Evolutionary conservation across 345 rosid genomes (phyloP).

Genomic region (Aethionema arabicum): DNA sequence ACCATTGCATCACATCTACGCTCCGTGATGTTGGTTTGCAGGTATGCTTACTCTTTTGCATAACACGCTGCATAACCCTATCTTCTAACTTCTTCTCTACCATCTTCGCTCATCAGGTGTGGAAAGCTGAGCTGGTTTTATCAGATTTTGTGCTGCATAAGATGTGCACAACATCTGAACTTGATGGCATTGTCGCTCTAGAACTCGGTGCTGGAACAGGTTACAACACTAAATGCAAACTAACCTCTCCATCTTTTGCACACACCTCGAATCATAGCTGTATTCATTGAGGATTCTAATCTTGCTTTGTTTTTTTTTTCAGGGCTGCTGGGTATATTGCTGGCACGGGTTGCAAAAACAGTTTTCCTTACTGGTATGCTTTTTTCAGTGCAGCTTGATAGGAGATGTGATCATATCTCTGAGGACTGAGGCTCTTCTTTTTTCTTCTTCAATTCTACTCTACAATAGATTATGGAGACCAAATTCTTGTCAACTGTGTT

Average conservation of each 20-base stretch:
- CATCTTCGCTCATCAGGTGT: slow-evolving; percentile 52
- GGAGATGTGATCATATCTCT: neutral
- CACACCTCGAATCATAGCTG: too few relatives aligned
- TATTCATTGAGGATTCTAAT: neutral
- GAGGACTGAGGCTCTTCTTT: neutral
- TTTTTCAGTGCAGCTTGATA: slow-evolving; percentile 12
- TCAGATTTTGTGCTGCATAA: slow-evolving; percentile 77
- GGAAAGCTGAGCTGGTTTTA: slow-evolving; percentile 80
- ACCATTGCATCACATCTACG: slow-evolving; percentile 70
- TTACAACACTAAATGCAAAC: slow-evolving; percentile 12
- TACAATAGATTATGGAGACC: slow-evolving; percentile 53
- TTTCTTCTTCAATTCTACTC: neutral
- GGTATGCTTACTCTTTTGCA: slow-evolving; percentile 36
- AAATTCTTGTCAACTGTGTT: slow-evolving; percentile 68
- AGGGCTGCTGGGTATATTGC: slow-evolving; percentile 77
- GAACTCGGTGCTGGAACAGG: slow-evolving; percentile 98
- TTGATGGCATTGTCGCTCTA: slow-evolving; percentile 50
- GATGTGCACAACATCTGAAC: slow-evolving; percentile 58
- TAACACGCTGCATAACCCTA: neutral
- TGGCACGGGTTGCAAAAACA: slow-evolving; percentile 60
- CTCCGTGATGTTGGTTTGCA: slow-evolving; percentile 80
- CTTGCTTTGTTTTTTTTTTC: slow-evolving; percentile 25
- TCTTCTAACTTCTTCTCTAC: neutral
- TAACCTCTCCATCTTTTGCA: too few relatives aligned
- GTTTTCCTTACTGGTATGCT: slow-evolving; percentile 73